Evolutionary conservation across 2,329 filamentous ascomycete genomes (phyloP).

Genomic region (Sphaerulina musiva): DNA sequence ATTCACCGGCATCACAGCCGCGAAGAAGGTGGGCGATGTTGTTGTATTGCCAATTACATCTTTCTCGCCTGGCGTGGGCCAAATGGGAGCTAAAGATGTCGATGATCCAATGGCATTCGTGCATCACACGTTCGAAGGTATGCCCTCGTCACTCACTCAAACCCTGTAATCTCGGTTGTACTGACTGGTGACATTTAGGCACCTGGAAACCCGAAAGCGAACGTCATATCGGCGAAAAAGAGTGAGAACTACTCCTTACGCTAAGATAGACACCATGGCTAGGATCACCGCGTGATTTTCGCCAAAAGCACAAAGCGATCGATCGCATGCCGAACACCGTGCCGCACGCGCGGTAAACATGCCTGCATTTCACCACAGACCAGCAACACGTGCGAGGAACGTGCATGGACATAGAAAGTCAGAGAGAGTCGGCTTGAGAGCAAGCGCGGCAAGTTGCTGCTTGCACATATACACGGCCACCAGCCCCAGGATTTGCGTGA

Average conservation of each 20-base stretch:
- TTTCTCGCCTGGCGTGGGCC: slow-evolving; percentile 88
- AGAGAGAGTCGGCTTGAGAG: background rate
- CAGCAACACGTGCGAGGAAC: background rate
- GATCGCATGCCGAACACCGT: background rate
- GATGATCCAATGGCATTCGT: slow-evolving; percentile 97
- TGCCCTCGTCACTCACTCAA: slow-evolving; percentile 25
- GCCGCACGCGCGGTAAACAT: slow-evolving; percentile 3
- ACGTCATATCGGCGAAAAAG: slow-evolving; percentile 56
- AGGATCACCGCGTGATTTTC: slow-evolving; percentile 7
- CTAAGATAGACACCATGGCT: slow-evolving; percentile 1
- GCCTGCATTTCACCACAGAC: background rate
- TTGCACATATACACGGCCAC: background rate
- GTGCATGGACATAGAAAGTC: background rate
- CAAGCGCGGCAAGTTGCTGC: background rate
- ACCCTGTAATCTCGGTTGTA: background rate
- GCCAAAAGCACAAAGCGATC: background rate
- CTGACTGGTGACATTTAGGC: slow-evolving; percentile 41
- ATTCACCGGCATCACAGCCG: slow-evolving; percentile 77
- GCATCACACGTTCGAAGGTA: slow-evolving; percentile 93
- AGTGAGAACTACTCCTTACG: background rate
- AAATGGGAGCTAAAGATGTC: slow-evolving; percentile 83
- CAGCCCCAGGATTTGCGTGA: background rate
- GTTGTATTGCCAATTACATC: slow-evolving; percentile 92
- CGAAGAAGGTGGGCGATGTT: slow-evolving; percentile 88
- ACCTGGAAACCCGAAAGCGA: slow-evolving; percentile 70